Evolutionary conservation across 2,329 filamentous ascomycete species (phyloP).

Genomic region (Aspergillus sp.): DNA sequence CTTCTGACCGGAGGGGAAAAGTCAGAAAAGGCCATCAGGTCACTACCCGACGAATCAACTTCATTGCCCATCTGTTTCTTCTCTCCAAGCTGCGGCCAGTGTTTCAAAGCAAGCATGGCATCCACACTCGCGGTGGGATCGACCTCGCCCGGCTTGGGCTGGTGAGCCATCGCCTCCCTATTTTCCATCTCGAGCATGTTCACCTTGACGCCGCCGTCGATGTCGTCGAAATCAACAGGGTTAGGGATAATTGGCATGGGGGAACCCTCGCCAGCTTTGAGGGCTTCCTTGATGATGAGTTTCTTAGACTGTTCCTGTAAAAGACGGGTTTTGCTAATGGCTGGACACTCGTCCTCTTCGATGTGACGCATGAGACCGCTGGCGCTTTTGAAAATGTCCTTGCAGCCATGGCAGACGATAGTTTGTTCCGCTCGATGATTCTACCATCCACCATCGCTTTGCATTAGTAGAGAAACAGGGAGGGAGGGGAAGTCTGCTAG

Average conservation of each 20-base stretch:
- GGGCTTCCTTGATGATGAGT: constrained; percentile 37
- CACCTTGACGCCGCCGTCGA: constrained; percentile 21
- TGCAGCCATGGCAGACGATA: constrained; percentile 47
- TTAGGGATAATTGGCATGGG: constrained; percentile 1
- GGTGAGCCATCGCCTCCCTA: constrained; percentile 12
- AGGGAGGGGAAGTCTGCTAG: background rate
- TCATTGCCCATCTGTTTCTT: background rate
- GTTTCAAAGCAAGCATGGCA: constrained; percentile 11
- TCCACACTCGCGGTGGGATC: constrained; percentile 1
- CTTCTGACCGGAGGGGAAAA: background rate
- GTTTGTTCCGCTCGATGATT: constrained; percentile 46
- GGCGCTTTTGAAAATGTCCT: constrained; percentile 43
- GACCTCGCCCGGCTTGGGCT: constrained; percentile 7
- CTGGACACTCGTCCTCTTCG: constrained; percentile 47
- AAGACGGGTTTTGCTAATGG: constrained; percentile 41
- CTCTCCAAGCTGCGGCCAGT: constrained; percentile 18
- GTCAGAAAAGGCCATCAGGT: constrained; percentile 18
- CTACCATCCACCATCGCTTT: constrained; percentile 24
- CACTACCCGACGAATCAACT: constrained; percentile 3
- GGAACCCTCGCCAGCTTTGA: constrained; percentile 8
- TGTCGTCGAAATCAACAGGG: constrained; percentile 6
- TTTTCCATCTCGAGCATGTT: constrained; percentile 5
- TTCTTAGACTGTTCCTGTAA: constrained; percentile 48
- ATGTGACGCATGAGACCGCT: constrained; percentile 50
- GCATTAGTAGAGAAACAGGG: background rate